A percentile compares a stretch with the other conserved stretches of the same genome.
phyloP scores from a whole-genome alignment of 139 green algal genomes.

The Diplosphaera chodatii region DNA sequence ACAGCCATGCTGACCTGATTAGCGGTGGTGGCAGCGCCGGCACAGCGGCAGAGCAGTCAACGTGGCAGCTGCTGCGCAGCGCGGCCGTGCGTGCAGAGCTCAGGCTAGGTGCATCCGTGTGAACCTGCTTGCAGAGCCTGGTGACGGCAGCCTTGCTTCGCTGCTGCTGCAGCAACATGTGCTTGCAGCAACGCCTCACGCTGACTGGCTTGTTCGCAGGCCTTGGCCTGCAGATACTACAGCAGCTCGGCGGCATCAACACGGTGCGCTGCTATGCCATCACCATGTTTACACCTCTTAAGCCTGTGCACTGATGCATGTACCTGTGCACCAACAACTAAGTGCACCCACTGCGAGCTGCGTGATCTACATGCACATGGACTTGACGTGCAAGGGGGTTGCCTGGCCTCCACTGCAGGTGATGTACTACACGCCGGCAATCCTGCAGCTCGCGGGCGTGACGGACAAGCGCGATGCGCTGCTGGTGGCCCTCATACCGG shows the following conservation, averaged over 20 bases:
- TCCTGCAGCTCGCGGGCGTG: conserved; percentile 64
- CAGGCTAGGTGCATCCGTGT: neutral
- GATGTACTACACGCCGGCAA: conserved; percentile 65
- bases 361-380: too few species aligned
- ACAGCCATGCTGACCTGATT: too few species aligned
- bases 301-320: too few species aligned
- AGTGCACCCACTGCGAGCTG: too few species aligned
- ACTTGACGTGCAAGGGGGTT: neutral
- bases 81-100: conserved; percentile 10
- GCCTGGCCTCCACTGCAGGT: conserved; percentile 4
- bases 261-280: conserved; percentile 60
- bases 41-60: too few species aligned
- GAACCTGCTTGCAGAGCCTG: neutral
- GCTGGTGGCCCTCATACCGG: conserved; percentile 44
- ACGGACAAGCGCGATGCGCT: conserved; percentile 44
- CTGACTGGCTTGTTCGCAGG: conserved; percentile 12
- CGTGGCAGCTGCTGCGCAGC: conserved; percentile 1
- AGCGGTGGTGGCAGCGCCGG: neutral
- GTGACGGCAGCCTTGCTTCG: neutral
- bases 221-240: conserved; percentile 60
- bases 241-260: conserved; percentile 75
- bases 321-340: too few species aligned
- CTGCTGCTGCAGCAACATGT: too few species aligned
- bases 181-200: too few species aligned
- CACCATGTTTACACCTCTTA: too few species aligned